Evolutionary conservation across 257 asterid species (phyloP), one percentile per base, ranked within the genome.

Genomic region (Przewalskia tangutica): DNA sequence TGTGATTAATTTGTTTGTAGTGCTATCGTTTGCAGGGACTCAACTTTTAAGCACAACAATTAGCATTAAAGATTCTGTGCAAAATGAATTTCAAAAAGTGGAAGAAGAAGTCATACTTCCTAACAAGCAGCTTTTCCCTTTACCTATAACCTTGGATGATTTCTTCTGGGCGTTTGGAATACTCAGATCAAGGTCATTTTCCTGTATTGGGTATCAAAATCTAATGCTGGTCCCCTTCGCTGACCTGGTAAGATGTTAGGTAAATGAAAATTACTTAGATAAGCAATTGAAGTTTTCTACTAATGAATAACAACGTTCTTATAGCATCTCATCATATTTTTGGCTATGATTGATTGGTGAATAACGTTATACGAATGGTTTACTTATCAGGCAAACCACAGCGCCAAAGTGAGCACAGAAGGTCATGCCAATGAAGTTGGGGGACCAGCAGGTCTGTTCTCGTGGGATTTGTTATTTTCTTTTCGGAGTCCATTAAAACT

Each of bases 151-250:
- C 62, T 20, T 88, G 88, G 97, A 96, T 66, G 97, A 94, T 86
- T 96, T 96, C 92, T 87, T 92, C 46, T 96, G 99, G 99, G 99
- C 97, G 84, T 95, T 94, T 87, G 99, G 97, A 56, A 90, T 95
- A 54, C 96, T 95, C 73, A 91, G 98, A 90, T 94, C 99, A 50
- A 91, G 97, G 87, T 97, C 98, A 2, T 96, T 94, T 88, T 92
- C 99, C 10, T 85, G 97, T 42, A 90, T 88, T 68, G 95, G 94
- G 36, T 92, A 89, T 80, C 97, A 93, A 80, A 96, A 89, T 86
- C 98, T 96, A 70, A 97, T 93, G 13, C 63, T 96, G 66, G 86
- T 96, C 81, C 99, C 99, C 84, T 90, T 94, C 62, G 99, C 97
- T 3, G 99, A 95, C 88, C 87, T 95, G 98, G 98, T 93, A 89